Evolutionary conservation across 441 rosid species (phyloP).

Genomic region (Euphorbia schlechtendalii): DNA sequence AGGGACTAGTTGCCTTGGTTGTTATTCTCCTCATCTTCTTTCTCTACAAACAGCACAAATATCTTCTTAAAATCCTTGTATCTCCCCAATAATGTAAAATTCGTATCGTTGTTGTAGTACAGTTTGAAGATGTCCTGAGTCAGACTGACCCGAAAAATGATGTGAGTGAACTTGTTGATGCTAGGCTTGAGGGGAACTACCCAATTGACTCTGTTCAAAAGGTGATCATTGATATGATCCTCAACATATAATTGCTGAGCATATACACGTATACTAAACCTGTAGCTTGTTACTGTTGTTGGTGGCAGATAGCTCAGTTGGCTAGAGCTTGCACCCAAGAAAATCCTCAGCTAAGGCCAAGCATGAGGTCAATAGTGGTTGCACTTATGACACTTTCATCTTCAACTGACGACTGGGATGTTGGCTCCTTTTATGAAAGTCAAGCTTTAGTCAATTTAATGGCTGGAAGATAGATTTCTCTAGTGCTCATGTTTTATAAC

Average conservation of each 20-base stretch:
- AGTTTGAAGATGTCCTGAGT: constrained; percentile 72
- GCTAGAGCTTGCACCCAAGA: constrained; percentile 45
- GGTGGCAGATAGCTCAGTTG: constrained; percentile 25
- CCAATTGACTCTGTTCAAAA: constrained; percentile 60
- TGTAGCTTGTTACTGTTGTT: too few species aligned
- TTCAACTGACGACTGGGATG: constrained; percentile 46
- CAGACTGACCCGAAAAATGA: constrained; percentile 52
- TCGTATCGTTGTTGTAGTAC: constrained; percentile 15
- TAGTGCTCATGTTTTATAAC: too few species aligned
- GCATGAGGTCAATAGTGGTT: constrained; percentile 64
- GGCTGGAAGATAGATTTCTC: constrained; percentile 48
- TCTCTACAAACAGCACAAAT: too few species aligned
- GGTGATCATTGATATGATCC: constrained; percentile 29
- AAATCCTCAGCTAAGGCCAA: constrained; percentile 54
- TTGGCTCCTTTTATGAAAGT: constrained; percentile 50
- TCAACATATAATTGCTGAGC: neutral
- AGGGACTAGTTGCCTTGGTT: too few species aligned
- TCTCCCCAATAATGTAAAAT: too few species aligned
- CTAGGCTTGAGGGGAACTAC: constrained; percentile 63
- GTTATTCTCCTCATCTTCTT: too few species aligned
- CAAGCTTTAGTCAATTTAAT: constrained; percentile 56
- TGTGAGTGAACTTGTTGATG: constrained; percentile 54
- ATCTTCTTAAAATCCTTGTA: too few species aligned
- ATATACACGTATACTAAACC: constrained; percentile 41
- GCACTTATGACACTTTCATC: too few species aligned